Conservation (phyloP, 306 rosid species). For the Heteromeles arbutifolia region DNA sequence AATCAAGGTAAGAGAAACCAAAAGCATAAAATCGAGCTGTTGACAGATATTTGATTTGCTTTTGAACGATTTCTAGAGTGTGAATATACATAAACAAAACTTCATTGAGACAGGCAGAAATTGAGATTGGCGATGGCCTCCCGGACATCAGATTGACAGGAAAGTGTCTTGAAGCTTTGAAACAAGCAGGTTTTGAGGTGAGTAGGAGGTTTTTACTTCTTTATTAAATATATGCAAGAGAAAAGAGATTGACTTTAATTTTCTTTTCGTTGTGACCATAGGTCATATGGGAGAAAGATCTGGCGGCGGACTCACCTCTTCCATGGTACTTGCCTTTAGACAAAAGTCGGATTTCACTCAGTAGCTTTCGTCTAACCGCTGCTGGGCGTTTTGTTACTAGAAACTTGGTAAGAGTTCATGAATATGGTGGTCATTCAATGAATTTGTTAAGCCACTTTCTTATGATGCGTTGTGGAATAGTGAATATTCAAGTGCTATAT, state of each 20-base stretch:
- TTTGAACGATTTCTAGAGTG: not conserved
- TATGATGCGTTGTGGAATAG: not conserved
- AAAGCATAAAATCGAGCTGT: not conserved
- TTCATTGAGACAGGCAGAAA: conserved; percentile 53
- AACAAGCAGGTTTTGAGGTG: conserved; percentile 97
- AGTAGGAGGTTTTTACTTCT: conserved; percentile 13
- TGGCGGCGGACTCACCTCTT: conserved; percentile 55
- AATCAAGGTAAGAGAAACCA: conserved; percentile 51
- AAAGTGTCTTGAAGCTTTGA: conserved; percentile 82
- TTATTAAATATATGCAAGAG: conserved; percentile 1
- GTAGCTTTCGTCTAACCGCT: conserved; percentile 84
- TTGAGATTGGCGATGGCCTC: conserved; percentile 96
- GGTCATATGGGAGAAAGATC: conserved; percentile 89
- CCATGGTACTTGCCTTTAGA: conserved; percentile 98
- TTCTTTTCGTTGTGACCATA: conserved; percentile 18
- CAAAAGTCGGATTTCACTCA: conserved; percentile 71
- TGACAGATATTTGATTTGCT: not conserved
- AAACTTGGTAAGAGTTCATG: conserved; percentile 56
- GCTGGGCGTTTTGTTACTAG: conserved; percentile 72
- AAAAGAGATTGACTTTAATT: not conserved
- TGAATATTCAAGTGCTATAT: not conserved
- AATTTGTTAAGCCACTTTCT: not conserved
- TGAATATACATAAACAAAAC: not conserved
- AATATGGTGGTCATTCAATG: not conserved
- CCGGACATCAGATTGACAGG: conserved; percentile 85